phyloP scores from a whole-genome alignment of 2,329 filamentous ascomycete species.

The Hypocreales sp. region DNA sequence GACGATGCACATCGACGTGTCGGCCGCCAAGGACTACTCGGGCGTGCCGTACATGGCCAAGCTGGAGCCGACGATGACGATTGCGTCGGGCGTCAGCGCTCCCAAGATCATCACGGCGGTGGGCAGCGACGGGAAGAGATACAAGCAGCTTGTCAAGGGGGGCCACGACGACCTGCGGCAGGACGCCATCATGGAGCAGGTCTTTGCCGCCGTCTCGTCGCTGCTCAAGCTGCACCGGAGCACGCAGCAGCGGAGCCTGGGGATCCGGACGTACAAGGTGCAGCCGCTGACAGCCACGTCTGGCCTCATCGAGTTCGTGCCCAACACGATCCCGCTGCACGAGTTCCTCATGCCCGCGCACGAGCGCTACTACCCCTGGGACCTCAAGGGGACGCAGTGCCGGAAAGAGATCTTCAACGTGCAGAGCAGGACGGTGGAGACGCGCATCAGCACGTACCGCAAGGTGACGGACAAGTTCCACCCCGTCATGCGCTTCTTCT shows the following conservation, averaged over 20 bases:
- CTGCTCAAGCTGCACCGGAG: conserved; percentile 73
- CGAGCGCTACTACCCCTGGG: conserved; percentile 69
- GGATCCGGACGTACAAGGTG: conserved; percentile 94
- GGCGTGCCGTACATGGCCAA: conserved; percentile 57
- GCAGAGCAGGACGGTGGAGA: conserved; percentile 52
- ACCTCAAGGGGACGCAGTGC: conserved; percentile 61
- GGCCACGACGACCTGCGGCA: conserved; percentile 93
- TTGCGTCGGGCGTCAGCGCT: conserved; percentile 80
- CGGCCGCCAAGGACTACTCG: conserved; percentile 59
- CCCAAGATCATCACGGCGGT: conserved; percentile 84
- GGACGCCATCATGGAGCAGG: conserved; percentile 98
- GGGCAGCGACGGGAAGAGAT: conserved; percentile 61
- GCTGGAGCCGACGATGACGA: conserved; percentile 62
- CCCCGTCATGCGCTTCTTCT: conserved; percentile 92
- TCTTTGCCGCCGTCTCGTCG: conserved; percentile 89
- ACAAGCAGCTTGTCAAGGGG: conserved; percentile 88
- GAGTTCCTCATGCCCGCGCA: conserved; percentile 89
- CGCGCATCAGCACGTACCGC: conserved; percentile 59
- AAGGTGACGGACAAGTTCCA: conserved; percentile 70
- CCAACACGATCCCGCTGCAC: conserved; percentile 80
- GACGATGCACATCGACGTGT: conserved; percentile 71
- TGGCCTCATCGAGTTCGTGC: conserved; percentile 93
- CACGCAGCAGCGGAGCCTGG: conserved; percentile 76
- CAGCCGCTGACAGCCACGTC: conserved; percentile 71
- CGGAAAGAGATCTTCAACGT: conserved; percentile 65